Percentiles rank a stretch among this genome's conserved stretches.
Conservation (phyloP, 371 early-diverging fungal genomes). For the Mortierella sp. region DNA sequence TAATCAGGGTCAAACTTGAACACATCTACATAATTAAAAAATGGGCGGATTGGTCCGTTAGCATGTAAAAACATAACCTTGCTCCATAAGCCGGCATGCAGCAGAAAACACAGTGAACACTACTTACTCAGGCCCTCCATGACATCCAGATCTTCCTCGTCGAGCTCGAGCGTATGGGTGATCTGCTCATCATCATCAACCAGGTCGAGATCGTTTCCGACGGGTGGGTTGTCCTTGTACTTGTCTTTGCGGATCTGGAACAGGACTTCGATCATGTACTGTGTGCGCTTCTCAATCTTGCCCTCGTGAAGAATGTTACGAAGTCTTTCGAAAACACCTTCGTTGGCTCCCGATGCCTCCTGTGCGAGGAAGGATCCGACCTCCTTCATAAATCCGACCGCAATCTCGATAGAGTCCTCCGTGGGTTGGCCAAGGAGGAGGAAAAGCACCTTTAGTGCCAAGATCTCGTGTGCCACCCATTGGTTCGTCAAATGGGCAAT, state of each 20-base stretch:
- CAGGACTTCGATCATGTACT: conserved; percentile 98
- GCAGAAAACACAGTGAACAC: conserved; percentile 2
- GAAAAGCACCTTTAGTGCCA: conserved; percentile 90
- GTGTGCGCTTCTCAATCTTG: conserved; percentile 92
- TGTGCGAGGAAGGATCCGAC: conserved; percentile 89
- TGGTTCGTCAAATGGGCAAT: conserved; percentile 96
- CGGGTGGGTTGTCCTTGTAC: conserved; percentile 87
- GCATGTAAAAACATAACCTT: background rate
- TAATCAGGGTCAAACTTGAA: conserved; percentile 91
- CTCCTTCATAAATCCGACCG: conserved; percentile 96
- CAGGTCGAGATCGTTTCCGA: conserved; percentile 89
- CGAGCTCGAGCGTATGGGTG: conserved; percentile 89
- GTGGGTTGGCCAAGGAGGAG: conserved; percentile 93
- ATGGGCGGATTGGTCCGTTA: background rate
- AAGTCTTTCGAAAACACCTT: conserved; percentile 95
- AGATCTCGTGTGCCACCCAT: conserved; percentile 88
- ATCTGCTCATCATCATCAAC: conserved; percentile 98
- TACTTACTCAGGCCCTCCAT: conserved; percentile 82
- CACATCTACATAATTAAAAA: conserved; percentile 59
- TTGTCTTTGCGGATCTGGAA: conserved; percentile 96
- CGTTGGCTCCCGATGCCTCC: conserved; percentile 82
- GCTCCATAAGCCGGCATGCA: background rate
- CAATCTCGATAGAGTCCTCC: conserved; percentile 97
- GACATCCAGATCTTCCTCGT: conserved; percentile 87
- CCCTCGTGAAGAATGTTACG: conserved; percentile 95